phyloP scores from a whole-genome alignment of 2,329 filamentous ascomycete species.

The Xylariaceae sp. region DNA sequence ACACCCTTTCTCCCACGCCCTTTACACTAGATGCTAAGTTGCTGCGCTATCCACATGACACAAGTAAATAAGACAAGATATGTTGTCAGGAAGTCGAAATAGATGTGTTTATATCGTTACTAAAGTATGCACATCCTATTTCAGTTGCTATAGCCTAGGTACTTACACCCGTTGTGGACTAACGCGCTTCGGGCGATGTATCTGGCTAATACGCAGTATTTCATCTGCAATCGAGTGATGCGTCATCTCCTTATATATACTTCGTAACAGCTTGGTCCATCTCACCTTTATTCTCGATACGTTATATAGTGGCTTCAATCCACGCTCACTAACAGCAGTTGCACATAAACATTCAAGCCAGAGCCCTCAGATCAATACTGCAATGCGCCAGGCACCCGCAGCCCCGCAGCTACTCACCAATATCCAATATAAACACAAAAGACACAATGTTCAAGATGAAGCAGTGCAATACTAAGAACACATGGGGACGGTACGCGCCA shows the following conservation, averaged over 20 bases:
- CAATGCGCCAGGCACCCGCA: too few species aligned
- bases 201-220: too few species aligned
- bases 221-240: too few species aligned
- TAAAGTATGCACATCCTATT: not conserved
- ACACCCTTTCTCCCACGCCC: not conserved
- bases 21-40: not conserved
- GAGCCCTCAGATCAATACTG: too few species aligned
- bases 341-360: too few species aligned
- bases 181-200: too few species aligned
- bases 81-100: not conserved
- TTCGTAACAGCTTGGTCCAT: not conserved
- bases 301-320: not conserved
- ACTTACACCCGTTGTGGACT: too few species aligned
- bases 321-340: not conserved
- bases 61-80: not conserved
- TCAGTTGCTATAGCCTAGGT: too few species aligned
- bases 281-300: not conserved
- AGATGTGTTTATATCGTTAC: not conserved
- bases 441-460: too few species aligned
- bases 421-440: too few species aligned
- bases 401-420: too few species aligned
- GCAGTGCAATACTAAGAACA: not conserved
- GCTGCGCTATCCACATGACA: not conserved
- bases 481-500: not conserved
- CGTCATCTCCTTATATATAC: not conserved